Evolutionary conservation across 2,329 filamentous ascomycete genomes (phyloP), one percentile per base, ranked within the genome.

Genomic region (Hirsutella thompsonii): DNA sequence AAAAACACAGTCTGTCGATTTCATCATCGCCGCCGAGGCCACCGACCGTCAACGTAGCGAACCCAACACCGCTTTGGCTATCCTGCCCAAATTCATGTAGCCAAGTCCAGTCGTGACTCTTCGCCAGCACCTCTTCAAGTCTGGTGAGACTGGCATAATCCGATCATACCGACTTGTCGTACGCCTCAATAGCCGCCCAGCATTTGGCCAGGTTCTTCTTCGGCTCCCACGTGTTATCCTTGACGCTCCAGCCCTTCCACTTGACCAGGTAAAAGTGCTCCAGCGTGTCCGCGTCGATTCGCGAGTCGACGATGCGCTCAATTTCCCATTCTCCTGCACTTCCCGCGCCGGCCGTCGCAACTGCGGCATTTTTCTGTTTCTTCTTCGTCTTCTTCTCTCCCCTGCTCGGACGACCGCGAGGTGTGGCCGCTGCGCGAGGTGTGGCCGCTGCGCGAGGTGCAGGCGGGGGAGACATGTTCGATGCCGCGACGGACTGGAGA

Each of bases 211-310:
- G 49, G 42, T 73, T 66, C 16, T 42, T 50, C 49, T 59, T 64
- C 2, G 69, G 69, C 56, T 75, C 72, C 74, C 73, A 77, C 0
- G 70, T 74, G 43, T 67, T 73, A 1, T 69, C 51, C 16, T 57
- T 53, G 1, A 48, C 45, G 0, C 58, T 39, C 41, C 61, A 76
- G 0, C 67, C 68, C 47, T 66, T 63, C 74, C 73, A 77, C 52
- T 76, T 73, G 40, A 78, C 63, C 3, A 58, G 45, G 50, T 70
- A 77, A 49, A 64, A 53, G 45, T 62, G 56, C 44, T 61, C 51
- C 44, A 57, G 55, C 1, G 60, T 63, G 5, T 54, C 50, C 6
- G 49, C 50, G 33, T 68, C 61, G 30, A 69, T 55, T 4, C 50
- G 54, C 0, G 59, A 59, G 16, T 62, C 61, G 10, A 72, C 39